A percentile compares a stretch with the other conserved stretches of the same genome.
Conservation (phyloP, 148 eudicot species). For the Diospyros kaki region DNA sequence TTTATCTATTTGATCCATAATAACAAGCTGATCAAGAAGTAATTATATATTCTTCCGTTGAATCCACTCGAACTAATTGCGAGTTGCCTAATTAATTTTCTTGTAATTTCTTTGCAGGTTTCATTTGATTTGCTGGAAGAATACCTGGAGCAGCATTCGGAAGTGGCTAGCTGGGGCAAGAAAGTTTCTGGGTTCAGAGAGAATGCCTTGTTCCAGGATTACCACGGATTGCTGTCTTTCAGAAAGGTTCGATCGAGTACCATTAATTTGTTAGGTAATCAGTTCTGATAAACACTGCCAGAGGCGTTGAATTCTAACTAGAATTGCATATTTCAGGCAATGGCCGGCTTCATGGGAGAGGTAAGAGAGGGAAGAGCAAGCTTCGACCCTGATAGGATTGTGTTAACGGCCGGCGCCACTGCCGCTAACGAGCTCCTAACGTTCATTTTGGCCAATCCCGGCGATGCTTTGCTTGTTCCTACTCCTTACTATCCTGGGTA, state of each 20-base stretch:
- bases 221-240: constrained; percentile 81
- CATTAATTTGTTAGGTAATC: too few relatives aligned
- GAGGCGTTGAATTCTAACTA: too few relatives aligned
- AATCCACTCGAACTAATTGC: too few relatives aligned
- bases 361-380: constrained; percentile 81
- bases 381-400: constrained; percentile 70
- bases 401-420: constrained; percentile 90
- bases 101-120: constrained; percentile 49
- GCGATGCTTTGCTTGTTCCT: constrained; percentile 82
- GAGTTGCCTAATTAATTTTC: background rate
- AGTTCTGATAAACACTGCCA: too few relatives aligned
- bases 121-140: constrained; percentile 86
- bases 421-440: constrained; percentile 89
- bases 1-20: background rate
- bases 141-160: constrained; percentile 63
- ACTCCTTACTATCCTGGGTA: constrained; percentile 99
- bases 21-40: too few relatives aligned
- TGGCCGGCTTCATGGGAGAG: constrained; percentile 95
- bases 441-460: constrained; percentile 86
- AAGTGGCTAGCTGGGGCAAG: constrained; percentile 42
- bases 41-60: too few relatives aligned
- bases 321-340: constrained; percentile 41
- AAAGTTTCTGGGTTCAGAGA: constrained; percentile 63
- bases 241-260: constrained; percentile 42
- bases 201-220: constrained; percentile 96